These are phyloP conservation scores for Leucosporidium yakuticum DNA, from an alignment of 768 basidiomycete species.

Conservation along the genomic window DNA sequence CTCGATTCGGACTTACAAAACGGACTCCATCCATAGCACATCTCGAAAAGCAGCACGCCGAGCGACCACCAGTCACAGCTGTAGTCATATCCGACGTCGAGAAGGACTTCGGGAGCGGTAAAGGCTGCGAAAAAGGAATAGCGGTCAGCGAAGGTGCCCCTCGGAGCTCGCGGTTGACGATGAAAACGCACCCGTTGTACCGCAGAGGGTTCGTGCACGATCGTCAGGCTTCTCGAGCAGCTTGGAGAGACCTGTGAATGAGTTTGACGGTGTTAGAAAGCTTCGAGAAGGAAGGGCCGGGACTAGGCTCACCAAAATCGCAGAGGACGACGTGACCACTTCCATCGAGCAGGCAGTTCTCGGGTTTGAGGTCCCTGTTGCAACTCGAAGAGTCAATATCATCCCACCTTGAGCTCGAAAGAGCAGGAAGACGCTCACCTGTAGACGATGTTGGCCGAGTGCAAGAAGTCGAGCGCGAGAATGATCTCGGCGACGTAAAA, in stretches of 20 bases:
- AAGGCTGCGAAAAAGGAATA: neutral
- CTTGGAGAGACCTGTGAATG: slow-evolving; percentile 59
- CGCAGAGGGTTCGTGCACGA: slow-evolving; percentile 93
- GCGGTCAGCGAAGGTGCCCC: neutral
- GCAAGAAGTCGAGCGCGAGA: slow-evolving; percentile 86
- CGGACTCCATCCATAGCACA: slow-evolving; percentile 98
- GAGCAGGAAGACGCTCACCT: slow-evolving; percentile 21
- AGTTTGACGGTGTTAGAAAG: neutral
- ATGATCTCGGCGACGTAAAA: slow-evolving; percentile 96
- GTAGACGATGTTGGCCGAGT: slow-evolving; percentile 88
- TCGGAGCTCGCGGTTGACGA: neutral
- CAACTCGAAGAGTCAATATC: neutral
- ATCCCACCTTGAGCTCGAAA: neutral
- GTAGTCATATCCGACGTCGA: slow-evolving; percentile 60
- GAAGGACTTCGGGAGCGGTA: slow-evolving; percentile 73
- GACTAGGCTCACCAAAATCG: slow-evolving; percentile 63
- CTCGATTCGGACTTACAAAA: slow-evolving; percentile 51
- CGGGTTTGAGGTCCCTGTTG: slow-evolving; percentile 78
- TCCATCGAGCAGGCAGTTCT: slow-evolving; percentile 94
- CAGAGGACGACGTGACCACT: slow-evolving; percentile 95
- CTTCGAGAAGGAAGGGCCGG: no score
- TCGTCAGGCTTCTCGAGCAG: slow-evolving; percentile 82
- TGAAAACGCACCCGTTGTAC: slow-evolving; percentile 66
- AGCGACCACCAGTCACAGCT: slow-evolving; percentile 72
- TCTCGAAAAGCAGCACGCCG: slow-evolving; percentile 73